Evolutionary conservation across 495 filamentous ascomycete species (phyloP), one percentile per base, ranked within the genome.

Genomic region (Ramalina intermedia): DNA sequence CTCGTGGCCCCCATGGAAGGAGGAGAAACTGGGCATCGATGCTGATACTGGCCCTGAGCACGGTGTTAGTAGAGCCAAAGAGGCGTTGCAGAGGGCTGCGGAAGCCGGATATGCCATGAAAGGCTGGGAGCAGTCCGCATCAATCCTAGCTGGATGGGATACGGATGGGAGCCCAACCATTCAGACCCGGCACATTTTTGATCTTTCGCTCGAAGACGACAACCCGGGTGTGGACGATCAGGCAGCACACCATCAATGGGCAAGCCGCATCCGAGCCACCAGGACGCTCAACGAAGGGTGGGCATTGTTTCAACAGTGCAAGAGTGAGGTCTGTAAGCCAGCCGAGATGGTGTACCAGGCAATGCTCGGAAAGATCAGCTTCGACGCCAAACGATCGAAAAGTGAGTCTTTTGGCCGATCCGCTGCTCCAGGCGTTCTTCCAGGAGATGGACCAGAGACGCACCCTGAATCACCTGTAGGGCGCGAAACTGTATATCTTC

Each of bases 1-100:
- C 0, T 76, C 72, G 12, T 86, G 82, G 82, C 82, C 82, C 3
- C 82, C 82, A 1, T 87, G 78, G 78, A 84, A 81, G 44, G 71
- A 77, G 56, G 74, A 76, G 7, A 74, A 64, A 39, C 65, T 74
- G 12, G 78, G 75, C 2, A 69, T 80, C 20, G 79, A 83, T 60
- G 66, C 67, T 20, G 59, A 68, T 4, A 74, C 73, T 24, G 74
- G 69, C 7, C 63, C 67, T 40, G 75, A 81, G 39, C 73, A 74
- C 27, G 69, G 73, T 49, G 62, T 63, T n/a, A 79, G 79, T 40
- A 72, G 76, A 39, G 78, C 81, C 11, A 69, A 66, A 47, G 64
- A 69, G 18, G 72, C 77, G 0, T 58, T 85, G 29, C 60, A 59
- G 18, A 72, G 74, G 52, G 80, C 81, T 72, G 63, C 57, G 44